Conservation (phyloP, 257 asterid species). For the Nicotiana sylvestris region DNA sequence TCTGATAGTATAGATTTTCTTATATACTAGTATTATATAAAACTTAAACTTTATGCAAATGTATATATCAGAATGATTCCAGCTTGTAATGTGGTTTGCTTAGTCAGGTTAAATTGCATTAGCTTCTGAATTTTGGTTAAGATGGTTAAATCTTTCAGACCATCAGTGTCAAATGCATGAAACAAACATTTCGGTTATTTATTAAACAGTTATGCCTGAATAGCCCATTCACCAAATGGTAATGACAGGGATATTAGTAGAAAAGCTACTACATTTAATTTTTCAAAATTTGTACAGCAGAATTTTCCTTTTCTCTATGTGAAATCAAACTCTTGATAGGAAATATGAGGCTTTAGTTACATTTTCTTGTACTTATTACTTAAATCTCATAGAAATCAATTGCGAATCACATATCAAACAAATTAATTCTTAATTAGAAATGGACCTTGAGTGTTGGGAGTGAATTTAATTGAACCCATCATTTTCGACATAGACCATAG, state of each 20-base stretch:
- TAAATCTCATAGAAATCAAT: neutral
- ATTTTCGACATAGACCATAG: neutral
- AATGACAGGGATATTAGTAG: neutral
- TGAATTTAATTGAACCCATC: neutral
- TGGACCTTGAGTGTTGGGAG: neutral
- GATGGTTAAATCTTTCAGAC: neutral
- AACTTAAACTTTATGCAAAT: too few relatives aligned
- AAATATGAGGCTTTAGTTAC: neutral
- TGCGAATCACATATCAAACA: neutral
- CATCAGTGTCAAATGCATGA: neutral
- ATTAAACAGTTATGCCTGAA: neutral
- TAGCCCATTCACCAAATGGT: neutral
- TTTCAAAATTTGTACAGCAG: neutral
- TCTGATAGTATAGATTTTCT: too few relatives aligned
- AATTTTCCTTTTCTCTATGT: neutral
- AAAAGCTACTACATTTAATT: too few relatives aligned
- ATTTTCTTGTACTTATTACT: neutral
- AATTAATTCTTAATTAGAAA: neutral
- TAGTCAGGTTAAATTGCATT: neutral
- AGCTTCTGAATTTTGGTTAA: neutral
- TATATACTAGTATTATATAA: too few relatives aligned
- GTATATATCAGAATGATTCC: neutral
- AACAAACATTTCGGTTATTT: neutral
- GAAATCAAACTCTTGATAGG: neutral
- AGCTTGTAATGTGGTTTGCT: neutral